Evolutionary conservation across 176 grass and related monocot species (phyloP).

Genomic region (Saccharum spontaneum): DNA sequence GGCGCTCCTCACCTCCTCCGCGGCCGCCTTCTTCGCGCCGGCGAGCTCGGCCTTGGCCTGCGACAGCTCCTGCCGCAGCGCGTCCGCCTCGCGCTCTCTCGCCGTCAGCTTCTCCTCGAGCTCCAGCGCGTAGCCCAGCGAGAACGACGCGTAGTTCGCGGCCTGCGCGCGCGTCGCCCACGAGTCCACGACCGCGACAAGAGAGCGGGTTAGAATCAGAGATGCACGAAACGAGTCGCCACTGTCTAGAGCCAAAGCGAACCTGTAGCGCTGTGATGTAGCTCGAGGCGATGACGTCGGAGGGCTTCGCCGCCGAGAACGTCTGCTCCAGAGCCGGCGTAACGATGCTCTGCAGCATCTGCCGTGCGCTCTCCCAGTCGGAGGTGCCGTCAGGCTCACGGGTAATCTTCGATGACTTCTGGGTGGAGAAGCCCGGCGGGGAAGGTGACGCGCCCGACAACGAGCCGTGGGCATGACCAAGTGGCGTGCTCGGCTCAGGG

Average conservation of each 20-base stretch:
- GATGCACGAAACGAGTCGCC: background rate
- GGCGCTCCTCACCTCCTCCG: background rate
- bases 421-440: background rate
- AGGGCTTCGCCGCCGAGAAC: conserved; percentile 20
- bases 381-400: too few relatives aligned
- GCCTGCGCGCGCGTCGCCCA: background rate
- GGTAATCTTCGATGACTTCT: too few relatives aligned
- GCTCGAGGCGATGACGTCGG: background rate
- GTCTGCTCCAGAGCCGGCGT: background rate
- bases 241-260: too few relatives aligned
- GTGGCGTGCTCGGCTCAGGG: background rate
- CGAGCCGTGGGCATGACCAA: background rate
- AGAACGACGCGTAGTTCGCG: conserved; percentile 27
- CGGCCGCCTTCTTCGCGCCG: background rate
- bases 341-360: conserved; percentile 18
- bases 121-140: conserved; percentile 18
- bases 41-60: too few relatives aligned
- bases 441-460: background rate
- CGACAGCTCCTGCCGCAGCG: too few relatives aligned
- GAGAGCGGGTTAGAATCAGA: background rate
- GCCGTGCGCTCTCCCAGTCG: background rate
- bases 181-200: too few relatives aligned
- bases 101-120: background rate
- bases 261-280: conserved; percentile 16
- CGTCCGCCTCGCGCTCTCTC: too few relatives aligned